Evolutionary conservation across 2,329 filamentous ascomycete species (phyloP), one percentile per base, ranked within the genome.

Genomic region (Ceratocystis alfenasii): DNA sequence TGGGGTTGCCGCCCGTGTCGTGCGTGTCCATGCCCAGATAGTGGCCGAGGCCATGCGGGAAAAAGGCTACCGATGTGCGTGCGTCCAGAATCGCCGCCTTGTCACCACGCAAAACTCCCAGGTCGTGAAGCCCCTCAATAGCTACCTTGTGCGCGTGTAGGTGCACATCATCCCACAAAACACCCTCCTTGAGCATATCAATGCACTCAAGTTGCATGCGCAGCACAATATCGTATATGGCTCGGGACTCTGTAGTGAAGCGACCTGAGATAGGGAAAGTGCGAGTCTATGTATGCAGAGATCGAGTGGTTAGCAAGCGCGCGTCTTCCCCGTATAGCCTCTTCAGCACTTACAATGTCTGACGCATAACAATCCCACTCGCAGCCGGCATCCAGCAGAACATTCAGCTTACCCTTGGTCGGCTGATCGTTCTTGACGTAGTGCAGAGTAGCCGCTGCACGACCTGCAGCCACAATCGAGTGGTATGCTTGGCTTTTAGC

Each of bases 11-110:
- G 68, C 88, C 88, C 0, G 86, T 88, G 72, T 96, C 92, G 74
- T 96, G 92, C 1, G 91, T 95, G 74, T 96, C 92, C 81, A 96
- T 87, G 69, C 92, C 92, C 8, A 96, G 79, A 74, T 95, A 93
- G 75, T 96, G 92, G 0, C 92, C 92, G 0, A 96, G 78, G 0
- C 92, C 92, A 74, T 96, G 92, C 0, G 92, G 92, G 72, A 96
- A 89, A 78, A 96, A 96, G 1, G 91, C 92, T 28, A 88, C 85
- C 71, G 88, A 93, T n/a, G 90, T 89, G 65, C 91, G 82, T 55
- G 83, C 84, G 70, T 85, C 81, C 68, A 95, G 83, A 28, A 96
- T 88, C 70, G 90, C 90, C 66, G 82, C 81, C 68, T 83, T 78
- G 8, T 84, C 80, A 20, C 81, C 81, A 72, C 82, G 82, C 48